Evolutionary conservation across 208 protist genomes (phyloP).

Genomic region (Trypanosoma lewisi): DNA sequence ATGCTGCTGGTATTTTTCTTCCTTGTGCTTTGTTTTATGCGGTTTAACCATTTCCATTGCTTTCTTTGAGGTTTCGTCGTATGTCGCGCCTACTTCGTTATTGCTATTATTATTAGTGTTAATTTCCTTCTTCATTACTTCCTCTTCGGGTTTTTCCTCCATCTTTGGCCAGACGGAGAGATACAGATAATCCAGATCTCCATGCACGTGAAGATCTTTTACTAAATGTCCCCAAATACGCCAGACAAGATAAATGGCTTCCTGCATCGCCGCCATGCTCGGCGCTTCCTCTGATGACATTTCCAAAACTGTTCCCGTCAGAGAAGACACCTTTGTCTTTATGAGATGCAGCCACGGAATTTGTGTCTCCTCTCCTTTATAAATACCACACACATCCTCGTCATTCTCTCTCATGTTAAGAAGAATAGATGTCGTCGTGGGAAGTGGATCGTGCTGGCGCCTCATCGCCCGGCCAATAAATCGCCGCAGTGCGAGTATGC

Average conservation of each 20-base stretch:
- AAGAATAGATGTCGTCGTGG: constrained; percentile 58
- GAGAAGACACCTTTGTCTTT: constrained; percentile 40
- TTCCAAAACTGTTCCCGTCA: constrained; percentile 51
- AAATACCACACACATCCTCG: constrained; percentile 28
- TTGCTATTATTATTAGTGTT: no score
- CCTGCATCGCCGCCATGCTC: constrained; percentile 37
- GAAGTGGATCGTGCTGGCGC: constrained; percentile 73
- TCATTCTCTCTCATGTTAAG: constrained; percentile 35
- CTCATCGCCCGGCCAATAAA: constrained; percentile 79
- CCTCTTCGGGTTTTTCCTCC: constrained; percentile 56
- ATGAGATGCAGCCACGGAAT: constrained; percentile 64
- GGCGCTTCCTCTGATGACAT: constrained; percentile 25
- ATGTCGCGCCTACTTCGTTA: not conserved
- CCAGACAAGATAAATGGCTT: constrained; percentile 71
- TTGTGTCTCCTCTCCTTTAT: constrained; percentile 27
- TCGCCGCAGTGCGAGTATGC: constrained; percentile 54
- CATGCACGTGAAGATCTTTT: constrained; percentile 83
- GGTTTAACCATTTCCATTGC: constrained; percentile 5
- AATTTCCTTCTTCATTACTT: no score
- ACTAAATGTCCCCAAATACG: constrained; percentile 81
- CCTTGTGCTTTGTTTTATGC: not conserved
- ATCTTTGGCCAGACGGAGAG: constrained; percentile 61
- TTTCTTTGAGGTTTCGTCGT: not conserved
- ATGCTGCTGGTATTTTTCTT: not conserved
- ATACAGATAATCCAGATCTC: constrained; percentile 80